Conservation (phyloP, 2,329 filamentous ascomycete species). For the Botrytis fragariae region DNA sequence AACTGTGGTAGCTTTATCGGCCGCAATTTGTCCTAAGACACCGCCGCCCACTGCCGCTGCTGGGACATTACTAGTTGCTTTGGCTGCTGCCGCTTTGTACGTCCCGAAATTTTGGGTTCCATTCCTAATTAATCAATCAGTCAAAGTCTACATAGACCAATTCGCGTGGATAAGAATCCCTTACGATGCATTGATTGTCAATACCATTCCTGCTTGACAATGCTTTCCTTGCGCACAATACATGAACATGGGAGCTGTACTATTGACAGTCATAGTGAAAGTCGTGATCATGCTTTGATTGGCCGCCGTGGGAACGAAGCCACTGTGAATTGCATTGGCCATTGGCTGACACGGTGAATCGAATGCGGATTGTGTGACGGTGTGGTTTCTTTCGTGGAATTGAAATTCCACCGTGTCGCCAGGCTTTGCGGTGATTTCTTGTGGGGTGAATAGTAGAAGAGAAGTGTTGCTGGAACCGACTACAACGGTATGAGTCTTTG, state of each 20-base stretch:
- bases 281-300: conserved; percentile 48
- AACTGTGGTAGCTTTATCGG: conserved; percentile 7
- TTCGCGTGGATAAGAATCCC: not conserved
- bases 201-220: conserved; percentile 54
- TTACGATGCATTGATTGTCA: conserved; percentile 43
- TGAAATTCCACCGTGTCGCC: conserved; percentile 68
- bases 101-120: conserved; percentile 12
- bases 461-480: conserved; percentile 50
- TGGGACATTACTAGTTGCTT: not conserved
- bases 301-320: conserved; percentile 66
- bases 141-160: not conserved
- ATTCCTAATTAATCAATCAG: not conserved
- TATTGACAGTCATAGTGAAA: conserved; percentile 65
- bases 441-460: conserved; percentile 59
- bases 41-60: conserved; percentile 1
- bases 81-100: conserved; percentile 5
- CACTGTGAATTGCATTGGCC: conserved; percentile 45
- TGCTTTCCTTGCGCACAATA: conserved; percentile 75
- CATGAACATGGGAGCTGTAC: conserved; percentile 70
- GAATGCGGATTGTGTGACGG: conserved; percentile 74
- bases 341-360: conserved; percentile 67
- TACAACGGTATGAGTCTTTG: conserved; percentile 57
- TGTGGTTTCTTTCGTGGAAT: conserved; percentile 70
- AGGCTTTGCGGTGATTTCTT: conserved; percentile 58
- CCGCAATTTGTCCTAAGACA: not conserved